Conservation (phyloP, 2,329 filamentous ascomycete genomes). For the Alternaria sp. region DNA sequence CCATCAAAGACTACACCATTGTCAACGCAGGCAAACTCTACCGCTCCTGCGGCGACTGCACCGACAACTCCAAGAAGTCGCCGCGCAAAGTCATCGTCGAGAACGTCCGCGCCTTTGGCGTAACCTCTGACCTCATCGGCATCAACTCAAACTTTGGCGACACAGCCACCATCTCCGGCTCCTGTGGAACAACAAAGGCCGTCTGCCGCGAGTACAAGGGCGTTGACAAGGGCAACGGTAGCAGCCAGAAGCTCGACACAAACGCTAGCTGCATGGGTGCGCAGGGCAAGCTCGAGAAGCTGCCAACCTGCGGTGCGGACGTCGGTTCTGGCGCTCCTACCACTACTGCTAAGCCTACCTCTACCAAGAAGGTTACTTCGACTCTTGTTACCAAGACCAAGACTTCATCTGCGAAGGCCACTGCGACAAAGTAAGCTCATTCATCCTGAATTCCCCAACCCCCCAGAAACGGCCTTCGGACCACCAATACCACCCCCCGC, state of each 20-base stretch:
- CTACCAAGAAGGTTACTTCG: background rate
- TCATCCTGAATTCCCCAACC: too few relatives aligned
- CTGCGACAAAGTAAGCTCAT: slow-evolving; percentile 5
- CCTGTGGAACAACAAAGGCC: slow-evolving; percentile 36
- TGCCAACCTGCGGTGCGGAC: slow-evolving; percentile 25
- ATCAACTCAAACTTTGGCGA: slow-evolving; percentile 61
- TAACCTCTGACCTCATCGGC: slow-evolving; percentile 52
- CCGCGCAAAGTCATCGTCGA: slow-evolving; percentile 54
- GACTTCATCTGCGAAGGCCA: background rate
- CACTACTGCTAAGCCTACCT: background rate
- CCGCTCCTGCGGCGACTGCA: slow-evolving; percentile 56
- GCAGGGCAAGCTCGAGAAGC: slow-evolving; percentile 27
- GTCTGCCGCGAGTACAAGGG: slow-evolving; percentile 38
- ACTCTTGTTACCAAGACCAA: slow-evolving; percentile 7
- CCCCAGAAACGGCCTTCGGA: too few relatives aligned
- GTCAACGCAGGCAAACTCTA: slow-evolving; percentile 59
- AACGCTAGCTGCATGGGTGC: slow-evolving; percentile 21
- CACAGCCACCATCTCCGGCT: slow-evolving; percentile 55
- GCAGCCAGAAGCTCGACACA: slow-evolving; percentile 24
- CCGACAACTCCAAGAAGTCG: slow-evolving; percentile 55
- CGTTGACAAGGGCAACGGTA: slow-evolving; percentile 30
- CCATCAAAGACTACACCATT: slow-evolving; percentile 49
- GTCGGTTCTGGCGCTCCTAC: background rate
- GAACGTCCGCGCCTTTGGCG: slow-evolving; percentile 51
- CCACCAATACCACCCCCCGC: background rate